phyloP scores from a whole-genome alignment of 2,329 filamentous ascomycete species.

The Colletotrichum higginsianum region DNA sequence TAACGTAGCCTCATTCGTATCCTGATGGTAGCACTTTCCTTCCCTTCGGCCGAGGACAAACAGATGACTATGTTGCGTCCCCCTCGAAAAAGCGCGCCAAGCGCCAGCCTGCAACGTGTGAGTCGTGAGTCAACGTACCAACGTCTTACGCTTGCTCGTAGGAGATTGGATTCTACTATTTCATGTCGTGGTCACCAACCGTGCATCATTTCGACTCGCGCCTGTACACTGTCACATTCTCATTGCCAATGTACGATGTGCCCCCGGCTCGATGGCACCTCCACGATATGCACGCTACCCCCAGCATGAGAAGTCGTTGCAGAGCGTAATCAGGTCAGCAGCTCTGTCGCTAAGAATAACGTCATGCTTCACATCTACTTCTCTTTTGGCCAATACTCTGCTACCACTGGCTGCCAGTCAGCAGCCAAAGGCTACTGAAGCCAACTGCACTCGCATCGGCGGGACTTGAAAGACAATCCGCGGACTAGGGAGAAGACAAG shows the following conservation, averaged over 20 bases:
- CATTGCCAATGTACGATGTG: neutral
- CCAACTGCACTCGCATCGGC: neutral
- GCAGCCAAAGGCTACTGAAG: neutral
- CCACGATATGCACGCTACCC: neutral
- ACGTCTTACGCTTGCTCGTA: neutral
- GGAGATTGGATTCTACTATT: neutral
- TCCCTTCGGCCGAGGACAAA: neutral
- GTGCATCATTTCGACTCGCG: neutral
- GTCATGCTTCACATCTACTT: neutral
- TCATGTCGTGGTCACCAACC: neutral
- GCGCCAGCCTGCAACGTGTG: neutral
- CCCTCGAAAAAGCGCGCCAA: slow-evolving; percentile 9
- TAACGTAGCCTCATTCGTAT: slow-evolving; percentile 12
- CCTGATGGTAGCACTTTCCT: neutral
- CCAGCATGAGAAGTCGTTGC: neutral
- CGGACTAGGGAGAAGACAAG: neutral
- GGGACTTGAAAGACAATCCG: neutral
- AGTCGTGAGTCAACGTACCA: neutral
- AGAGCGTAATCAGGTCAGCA: neutral
- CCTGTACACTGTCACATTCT: neutral
- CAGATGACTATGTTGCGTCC: neutral
- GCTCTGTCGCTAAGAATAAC: neutral
- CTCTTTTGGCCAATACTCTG: neutral
- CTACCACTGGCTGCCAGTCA: neutral
- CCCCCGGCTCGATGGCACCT: neutral